These are phyloP conservation scores for Pouteria glomerata DNA, from an alignment of 148 eudicot genomes.

Conservation along the genomic window DNA sequence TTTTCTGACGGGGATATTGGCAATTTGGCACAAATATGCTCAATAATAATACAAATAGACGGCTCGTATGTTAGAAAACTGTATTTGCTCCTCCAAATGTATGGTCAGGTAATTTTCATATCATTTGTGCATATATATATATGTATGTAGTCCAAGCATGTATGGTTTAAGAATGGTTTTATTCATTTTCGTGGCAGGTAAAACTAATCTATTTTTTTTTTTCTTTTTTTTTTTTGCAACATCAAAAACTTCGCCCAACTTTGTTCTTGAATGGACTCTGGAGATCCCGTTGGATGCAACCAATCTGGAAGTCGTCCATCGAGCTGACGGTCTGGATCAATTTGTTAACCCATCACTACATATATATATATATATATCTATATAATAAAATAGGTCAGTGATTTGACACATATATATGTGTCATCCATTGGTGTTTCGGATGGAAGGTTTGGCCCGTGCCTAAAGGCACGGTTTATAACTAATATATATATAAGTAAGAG, in stretches of 20 bases:
- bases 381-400: too few species aligned
- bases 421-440: too few species aligned
- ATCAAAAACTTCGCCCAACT: background rate
- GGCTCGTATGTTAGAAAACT: too few species aligned
- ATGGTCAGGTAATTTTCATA: background rate
- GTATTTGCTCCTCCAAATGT: background rate
- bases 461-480: too few species aligned
- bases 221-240: background rate
- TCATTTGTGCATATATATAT: background rate
- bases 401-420: too few species aligned
- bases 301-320: background rate
- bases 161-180: background rate
- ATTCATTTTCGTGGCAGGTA: background rate
- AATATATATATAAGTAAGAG: too few species aligned
- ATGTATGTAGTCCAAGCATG: background rate
- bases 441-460: too few species aligned
- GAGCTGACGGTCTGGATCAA: conserved; percentile 8
- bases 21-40: background rate
- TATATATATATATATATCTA: too few species aligned
- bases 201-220: too few species aligned
- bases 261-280: conserved; percentile 3
- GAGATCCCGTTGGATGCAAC: conserved; percentile 2
- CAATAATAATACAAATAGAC: too few species aligned
- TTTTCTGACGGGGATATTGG: background rate
- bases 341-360: conserved; percentile 1